A percentile compares a stretch with the other conserved stretches of the same genome.
These are phyloP conservation scores for Phialemoniopsis sp. DNA, from an alignment of 2,329 filamentous ascomycete species.

Conservation along the genomic window DNA sequence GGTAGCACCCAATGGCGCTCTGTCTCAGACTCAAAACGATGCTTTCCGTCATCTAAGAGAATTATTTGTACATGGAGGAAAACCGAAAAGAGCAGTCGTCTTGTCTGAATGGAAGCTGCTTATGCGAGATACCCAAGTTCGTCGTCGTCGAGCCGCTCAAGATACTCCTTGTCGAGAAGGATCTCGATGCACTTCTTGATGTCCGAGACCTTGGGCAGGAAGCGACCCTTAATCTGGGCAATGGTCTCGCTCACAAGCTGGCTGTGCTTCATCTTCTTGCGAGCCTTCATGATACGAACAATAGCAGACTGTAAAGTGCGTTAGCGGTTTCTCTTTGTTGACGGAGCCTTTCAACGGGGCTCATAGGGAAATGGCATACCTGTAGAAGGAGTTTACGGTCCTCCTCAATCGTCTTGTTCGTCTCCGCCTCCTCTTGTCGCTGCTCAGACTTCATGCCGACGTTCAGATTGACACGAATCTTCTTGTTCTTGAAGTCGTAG, in stretches of 20 bases:
- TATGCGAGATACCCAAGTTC: slow-evolving; percentile 92
- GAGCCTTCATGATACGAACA: slow-evolving; percentile 98
- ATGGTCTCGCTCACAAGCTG: slow-evolving; percentile 95
- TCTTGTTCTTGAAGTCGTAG: slow-evolving; percentile 96
- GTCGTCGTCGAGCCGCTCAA: slow-evolving; percentile 91
- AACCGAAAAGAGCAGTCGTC: too few species aligned
- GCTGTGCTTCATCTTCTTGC: slow-evolving; percentile 97
- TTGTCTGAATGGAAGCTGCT: slow-evolving; percentile 13
- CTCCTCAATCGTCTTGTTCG: slow-evolving; percentile 99
- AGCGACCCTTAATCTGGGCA: slow-evolving; percentile 87
- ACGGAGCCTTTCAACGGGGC: background rate
- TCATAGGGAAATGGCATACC: slow-evolving; percentile 52
- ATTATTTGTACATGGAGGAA: too few species aligned
- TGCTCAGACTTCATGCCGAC: slow-evolving; percentile 91
- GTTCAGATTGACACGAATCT: slow-evolving; percentile 95
- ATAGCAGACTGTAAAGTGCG: slow-evolving; percentile 73
- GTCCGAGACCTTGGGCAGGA: slow-evolving; percentile 86
- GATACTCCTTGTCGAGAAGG: slow-evolving; percentile 96
- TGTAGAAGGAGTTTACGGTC: slow-evolving; percentile 95
- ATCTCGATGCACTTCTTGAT: slow-evolving; percentile 99
- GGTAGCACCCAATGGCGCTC: too few species aligned
- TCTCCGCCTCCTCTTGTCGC: slow-evolving; percentile 94
- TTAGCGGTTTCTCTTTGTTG: slow-evolving; percentile 6
- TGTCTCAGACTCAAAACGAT: too few species aligned
- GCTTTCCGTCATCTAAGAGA: too few species aligned